A percentile compares a stretch with the other conserved stretches of the same genome.
These are phyloP conservation scores for Phlyctochytrium arcticum DNA, from an alignment of 192 early-diverging fungal species.

Conservation along the genomic window DNA sequence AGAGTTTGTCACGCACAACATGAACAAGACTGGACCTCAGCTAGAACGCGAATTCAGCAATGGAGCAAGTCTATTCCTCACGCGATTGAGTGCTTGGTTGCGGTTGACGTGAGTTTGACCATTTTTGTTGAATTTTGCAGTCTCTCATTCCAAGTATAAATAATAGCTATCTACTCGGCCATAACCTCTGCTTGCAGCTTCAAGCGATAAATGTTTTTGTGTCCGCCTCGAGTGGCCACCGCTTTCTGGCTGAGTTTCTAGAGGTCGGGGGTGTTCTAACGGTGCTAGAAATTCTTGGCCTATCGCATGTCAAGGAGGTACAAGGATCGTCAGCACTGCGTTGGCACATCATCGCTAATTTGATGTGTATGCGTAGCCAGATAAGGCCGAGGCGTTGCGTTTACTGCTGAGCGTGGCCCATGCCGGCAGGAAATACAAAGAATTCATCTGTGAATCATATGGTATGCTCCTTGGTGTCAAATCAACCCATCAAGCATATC, in stretches of 20 bases:
- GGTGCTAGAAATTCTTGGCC: constrained; percentile 52
- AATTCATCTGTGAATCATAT: constrained; percentile 66
- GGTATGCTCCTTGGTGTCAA: constrained; percentile 27
- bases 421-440: constrained; percentile 56
- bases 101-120: constrained; percentile 42
- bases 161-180: constrained; percentile 46
- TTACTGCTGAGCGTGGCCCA: constrained; percentile 47
- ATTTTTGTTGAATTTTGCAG: background rate
- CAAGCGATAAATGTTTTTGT: constrained; percentile 57
- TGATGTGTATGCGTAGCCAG: too few relatives aligned
- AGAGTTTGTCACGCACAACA: constrained; percentile 51
- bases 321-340: too few relatives aligned
- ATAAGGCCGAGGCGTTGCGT: constrained; percentile 53
- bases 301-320: constrained; percentile 58
- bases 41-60: constrained; percentile 55
- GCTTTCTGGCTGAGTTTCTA: constrained; percentile 61
- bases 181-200: constrained; percentile 46
- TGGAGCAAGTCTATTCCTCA: constrained; percentile 59
- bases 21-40: constrained; percentile 57
- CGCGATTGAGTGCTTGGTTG: constrained; percentile 53
- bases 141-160: background rate
- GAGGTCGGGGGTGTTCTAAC: constrained; percentile 64
- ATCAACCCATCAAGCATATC: too few relatives aligned
- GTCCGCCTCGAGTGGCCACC: constrained; percentile 48
- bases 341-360: too few relatives aligned